Conservation (phyloP, 305 asterid genomes). For the Fraxinus latifolia region DNA sequence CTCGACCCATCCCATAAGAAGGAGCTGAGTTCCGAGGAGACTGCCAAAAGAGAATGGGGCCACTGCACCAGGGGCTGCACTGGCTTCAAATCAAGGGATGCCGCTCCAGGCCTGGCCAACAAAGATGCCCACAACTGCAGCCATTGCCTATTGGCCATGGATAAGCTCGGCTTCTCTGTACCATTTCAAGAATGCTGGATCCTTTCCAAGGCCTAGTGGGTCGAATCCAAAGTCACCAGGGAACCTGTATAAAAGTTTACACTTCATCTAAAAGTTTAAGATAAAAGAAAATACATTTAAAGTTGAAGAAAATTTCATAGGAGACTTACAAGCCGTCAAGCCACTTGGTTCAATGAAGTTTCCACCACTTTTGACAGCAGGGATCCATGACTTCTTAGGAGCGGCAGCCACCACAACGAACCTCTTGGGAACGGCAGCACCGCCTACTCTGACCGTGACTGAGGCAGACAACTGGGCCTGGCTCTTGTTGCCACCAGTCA, state of each 20-base stretch:
- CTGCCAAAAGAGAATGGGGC: constrained; percentile 56
- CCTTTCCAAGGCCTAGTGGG: constrained; percentile 53
- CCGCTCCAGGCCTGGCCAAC: constrained; percentile 59
- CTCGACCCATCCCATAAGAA: constrained; percentile 57
- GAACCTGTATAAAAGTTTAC: constrained; percentile 24
- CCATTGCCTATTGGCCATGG: constrained; percentile 61
- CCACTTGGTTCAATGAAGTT: constrained; percentile 71
- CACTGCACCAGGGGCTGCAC: constrained; percentile 53
- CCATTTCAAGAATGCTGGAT: constrained; percentile 58
- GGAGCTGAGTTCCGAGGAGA: constrained; percentile 46
- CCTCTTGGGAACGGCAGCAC: constrained; percentile 45
- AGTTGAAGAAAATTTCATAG: background rate
- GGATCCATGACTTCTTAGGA: constrained; percentile 90
- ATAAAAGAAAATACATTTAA: background rate
- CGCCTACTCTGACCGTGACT: constrained; percentile 29
- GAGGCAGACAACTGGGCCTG: constrained; percentile 52
- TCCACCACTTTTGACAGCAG: constrained; percentile 74
- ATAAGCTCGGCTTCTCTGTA: constrained; percentile 58
- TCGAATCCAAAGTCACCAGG: constrained; percentile 57
- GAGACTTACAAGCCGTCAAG: constrained; percentile 92
- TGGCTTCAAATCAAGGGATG: constrained; percentile 52
- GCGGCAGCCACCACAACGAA: constrained; percentile 58
- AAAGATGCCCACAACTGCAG: constrained; percentile 46
- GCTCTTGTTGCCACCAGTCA: constrained; percentile 69
- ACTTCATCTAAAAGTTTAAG: background rate